Percentiles rank a stretch among this genome's conserved stretches.
These are phyloP conservation scores for Nidula microcarpa DNA, from an alignment of 768 basidiomycete genomes.

Conservation along the genomic window DNA sequence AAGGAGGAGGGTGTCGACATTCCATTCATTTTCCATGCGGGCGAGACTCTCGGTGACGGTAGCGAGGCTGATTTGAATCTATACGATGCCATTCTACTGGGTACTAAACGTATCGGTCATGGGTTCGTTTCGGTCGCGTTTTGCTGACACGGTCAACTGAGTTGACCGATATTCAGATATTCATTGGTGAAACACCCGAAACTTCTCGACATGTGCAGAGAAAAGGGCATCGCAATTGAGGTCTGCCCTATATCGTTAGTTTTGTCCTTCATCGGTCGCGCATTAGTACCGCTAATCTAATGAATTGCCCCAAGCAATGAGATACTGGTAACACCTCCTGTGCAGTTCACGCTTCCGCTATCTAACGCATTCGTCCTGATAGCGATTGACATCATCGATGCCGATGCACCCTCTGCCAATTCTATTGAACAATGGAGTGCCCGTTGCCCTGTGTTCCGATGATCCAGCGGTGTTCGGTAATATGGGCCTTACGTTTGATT, in stretches of 20 bases:
- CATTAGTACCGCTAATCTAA: not conserved
- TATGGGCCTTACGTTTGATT: conserved; percentile 76
- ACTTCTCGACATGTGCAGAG: conserved; percentile 63
- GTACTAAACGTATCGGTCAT: conserved; percentile 80
- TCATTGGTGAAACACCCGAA: conserved; percentile 77
- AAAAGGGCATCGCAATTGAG: conserved; percentile 64
- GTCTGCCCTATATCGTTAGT: conserved; percentile 81
- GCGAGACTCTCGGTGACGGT: conserved; percentile 79
- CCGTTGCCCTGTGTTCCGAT: conserved; percentile 69
- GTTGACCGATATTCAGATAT: conserved; percentile 36
- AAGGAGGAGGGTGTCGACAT: conserved; percentile 58
- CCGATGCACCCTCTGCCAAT: conserved; percentile 74
- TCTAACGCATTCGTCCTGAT: conserved; percentile 2
- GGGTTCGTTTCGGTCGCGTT: conserved; percentile 39
- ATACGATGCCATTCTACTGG: conserved; percentile 76
- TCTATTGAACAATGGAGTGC: conserved; percentile 70
- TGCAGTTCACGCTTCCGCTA: not conserved
- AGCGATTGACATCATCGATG: conserved; percentile 78
- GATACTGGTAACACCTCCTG: conserved; percentile 47
- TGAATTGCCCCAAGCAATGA: conserved; percentile 50
- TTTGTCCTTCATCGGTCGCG: conserved; percentile 3
- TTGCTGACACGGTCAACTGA: too few species aligned
- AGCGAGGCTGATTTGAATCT: conserved; percentile 66
- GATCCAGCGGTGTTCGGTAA: conserved; percentile 78
- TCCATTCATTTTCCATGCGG: conserved; percentile 79